Conservation (phyloP, 768 basidiomycete species). For the Albatrellus ellisii region DNA sequence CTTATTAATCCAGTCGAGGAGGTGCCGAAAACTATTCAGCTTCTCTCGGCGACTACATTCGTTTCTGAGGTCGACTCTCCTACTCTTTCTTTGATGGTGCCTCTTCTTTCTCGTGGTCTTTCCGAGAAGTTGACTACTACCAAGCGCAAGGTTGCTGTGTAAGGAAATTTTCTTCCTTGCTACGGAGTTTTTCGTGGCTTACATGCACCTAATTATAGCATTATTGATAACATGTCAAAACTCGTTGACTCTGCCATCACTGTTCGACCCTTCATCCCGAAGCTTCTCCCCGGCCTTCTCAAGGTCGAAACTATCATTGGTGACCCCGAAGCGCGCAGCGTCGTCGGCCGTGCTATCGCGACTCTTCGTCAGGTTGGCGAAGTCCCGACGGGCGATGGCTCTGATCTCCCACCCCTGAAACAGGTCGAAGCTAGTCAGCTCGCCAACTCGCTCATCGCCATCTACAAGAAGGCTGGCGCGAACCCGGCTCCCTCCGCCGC, state of each 20-base stretch:
- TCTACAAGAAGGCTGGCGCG: slow-evolving; percentile 79
- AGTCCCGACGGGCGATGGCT: slow-evolving; percentile 81
- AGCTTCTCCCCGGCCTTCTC: slow-evolving; percentile 87
- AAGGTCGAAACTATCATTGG: slow-evolving; percentile 92
- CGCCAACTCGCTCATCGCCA: slow-evolving; percentile 47
- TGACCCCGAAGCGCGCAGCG: slow-evolving; percentile 95
- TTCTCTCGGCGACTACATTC: slow-evolving; percentile 98
- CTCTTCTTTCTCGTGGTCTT: slow-evolving; percentile 87
- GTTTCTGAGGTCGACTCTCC: slow-evolving; percentile 98
- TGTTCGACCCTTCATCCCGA: slow-evolving; percentile 94
- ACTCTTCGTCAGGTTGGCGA: slow-evolving; percentile 95
- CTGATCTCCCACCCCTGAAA: slow-evolving; percentile 81
- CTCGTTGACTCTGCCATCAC: slow-evolving; percentile 91
- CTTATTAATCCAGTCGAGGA: slow-evolving; percentile 99
- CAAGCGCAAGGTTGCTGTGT: slow-evolving; percentile 97
- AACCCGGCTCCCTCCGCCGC: slow-evolving; percentile 42
- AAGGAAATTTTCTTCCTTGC: slow-evolving; percentile 21
- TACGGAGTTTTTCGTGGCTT: slow-evolving; percentile 9
- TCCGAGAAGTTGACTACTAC: slow-evolving; percentile 90
- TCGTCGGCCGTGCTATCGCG: slow-evolving; percentile 82
- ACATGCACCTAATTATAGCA: slow-evolving; percentile 32
- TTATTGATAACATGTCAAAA: slow-evolving; percentile 97
- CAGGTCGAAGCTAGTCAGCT: slow-evolving; percentile 57
- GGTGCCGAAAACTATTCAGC: slow-evolving; percentile 87
- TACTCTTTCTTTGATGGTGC: slow-evolving; percentile 96